A percentile compares a stretch with the other conserved stretches of the same genome.
Conservation (phyloP, 495 filamentous ascomycete species). For the Neurospora sp. region DNA sequence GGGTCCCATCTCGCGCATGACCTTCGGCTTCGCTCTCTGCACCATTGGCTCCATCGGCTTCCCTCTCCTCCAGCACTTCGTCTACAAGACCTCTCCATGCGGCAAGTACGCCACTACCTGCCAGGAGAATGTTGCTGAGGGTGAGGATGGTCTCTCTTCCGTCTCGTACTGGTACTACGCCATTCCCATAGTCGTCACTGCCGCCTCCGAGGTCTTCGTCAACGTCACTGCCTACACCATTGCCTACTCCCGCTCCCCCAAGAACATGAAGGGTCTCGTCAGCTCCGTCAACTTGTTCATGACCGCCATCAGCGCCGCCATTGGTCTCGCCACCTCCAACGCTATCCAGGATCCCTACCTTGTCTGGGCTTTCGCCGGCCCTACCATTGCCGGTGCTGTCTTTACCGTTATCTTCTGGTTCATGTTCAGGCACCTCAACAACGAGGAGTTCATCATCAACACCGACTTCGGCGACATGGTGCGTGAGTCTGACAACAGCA, state of each 20-base stretch:
- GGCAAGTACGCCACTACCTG: conserved; percentile 34
- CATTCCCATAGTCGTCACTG: conserved; percentile 39
- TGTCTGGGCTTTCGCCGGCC: conserved; percentile 43
- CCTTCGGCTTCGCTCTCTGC: conserved; percentile 58
- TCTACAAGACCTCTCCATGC: conserved; percentile 49
- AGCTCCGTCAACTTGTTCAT: conserved; percentile 49
- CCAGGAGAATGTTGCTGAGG: conserved; percentile 21
- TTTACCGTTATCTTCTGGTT: conserved; percentile 37
- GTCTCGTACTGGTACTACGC: conserved; percentile 32
- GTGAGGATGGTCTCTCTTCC: conserved; percentile 33
- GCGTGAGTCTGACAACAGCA: conserved; percentile 29
- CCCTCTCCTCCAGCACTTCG: conserved; percentile 60
- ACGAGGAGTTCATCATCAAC: conserved; percentile 34
- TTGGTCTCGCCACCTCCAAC: conserved; percentile 46
- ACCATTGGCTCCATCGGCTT: conserved; percentile 50
- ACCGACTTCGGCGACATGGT: conserved; percentile 27
- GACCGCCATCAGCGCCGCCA: conserved; percentile 44
- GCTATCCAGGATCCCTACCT: conserved; percentile 51
- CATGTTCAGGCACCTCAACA: conserved; percentile 34
- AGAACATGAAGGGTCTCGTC: conserved; percentile 58
- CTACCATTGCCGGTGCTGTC: conserved; percentile 32
- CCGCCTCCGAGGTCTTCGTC: conserved; percentile 57
- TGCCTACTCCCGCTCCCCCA: conserved; percentile 58
- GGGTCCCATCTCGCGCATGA: conserved; percentile 62
- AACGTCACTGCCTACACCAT: conserved; percentile 62